These are phyloP conservation scores for Fusarium stilboides DNA, from an alignment of 2,329 filamentous ascomycete genomes.

Conservation along the genomic window DNA sequence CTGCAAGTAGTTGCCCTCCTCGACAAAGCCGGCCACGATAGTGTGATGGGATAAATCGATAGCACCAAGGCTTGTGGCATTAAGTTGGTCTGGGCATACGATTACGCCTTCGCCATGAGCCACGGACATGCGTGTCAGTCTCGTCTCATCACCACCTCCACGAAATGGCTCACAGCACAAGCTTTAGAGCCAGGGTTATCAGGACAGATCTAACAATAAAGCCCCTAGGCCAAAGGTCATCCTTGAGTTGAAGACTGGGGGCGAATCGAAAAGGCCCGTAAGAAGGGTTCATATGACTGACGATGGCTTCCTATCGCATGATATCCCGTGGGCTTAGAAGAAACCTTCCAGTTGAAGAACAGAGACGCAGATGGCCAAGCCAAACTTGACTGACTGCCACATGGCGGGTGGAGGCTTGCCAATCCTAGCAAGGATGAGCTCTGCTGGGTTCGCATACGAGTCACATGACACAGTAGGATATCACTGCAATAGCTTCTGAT, in stretches of 20 bases:
- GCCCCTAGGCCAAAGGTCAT: constrained; percentile 20
- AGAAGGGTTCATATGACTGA: constrained; percentile 14
- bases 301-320: constrained; percentile 21
- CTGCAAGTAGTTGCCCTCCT: constrained; percentile 27
- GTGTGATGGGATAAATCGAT: constrained; percentile 33
- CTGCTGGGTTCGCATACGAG: constrained; percentile 13
- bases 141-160: constrained; percentile 26
- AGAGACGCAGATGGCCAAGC: constrained; percentile 4
- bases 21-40: constrained; percentile 21
- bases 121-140: constrained; percentile 26
- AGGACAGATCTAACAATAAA: constrained; percentile 33
- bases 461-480: constrained; percentile 42
- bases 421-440: constrained; percentile 23
- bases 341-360: constrained; percentile 16
- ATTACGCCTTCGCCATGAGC: constrained; percentile 29
- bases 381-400: constrained; percentile 29
- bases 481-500: constrained; percentile 20
- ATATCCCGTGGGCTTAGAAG: constrained; percentile 23
- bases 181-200: constrained; percentile 36
- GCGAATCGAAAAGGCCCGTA: constrained; percentile 28
- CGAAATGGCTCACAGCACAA: constrained; percentile 37
- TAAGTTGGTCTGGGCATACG: constrained; percentile 36
- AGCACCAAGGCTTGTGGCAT: constrained; percentile 29
- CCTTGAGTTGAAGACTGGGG: constrained; percentile 17
- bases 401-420: constrained; percentile 35